Evolutionary conservation across 2,329 filamentous ascomycete genomes (phyloP), one percentile per base, ranked within the genome.

Genomic region (Chaetomium strumarium): DNA sequence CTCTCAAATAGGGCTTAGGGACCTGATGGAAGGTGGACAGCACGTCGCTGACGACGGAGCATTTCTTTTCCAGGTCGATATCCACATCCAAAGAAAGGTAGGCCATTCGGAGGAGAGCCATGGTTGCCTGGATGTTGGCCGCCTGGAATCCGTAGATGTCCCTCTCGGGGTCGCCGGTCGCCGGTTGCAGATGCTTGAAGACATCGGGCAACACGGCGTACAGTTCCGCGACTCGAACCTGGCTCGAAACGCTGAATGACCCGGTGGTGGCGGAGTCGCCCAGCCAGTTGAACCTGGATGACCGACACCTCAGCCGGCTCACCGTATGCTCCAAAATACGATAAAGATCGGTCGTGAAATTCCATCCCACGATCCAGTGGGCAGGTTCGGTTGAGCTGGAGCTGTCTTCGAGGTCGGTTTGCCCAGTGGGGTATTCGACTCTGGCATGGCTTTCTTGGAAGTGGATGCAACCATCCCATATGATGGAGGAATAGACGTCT

Each of bases 141-240:
- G 13, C 20, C 44, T 50, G 48, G 40, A 50, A 50, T 33, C 48
- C 48, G 48, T 50, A 50, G 40, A 50, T 50, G 40, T 50, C 48
- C n/a, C 11, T 44, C 39, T 39, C 40, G 12, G 48, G 48, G 29
- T 50, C 34, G 5, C 48, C 48, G 2, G 48, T 50, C 10, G 48
- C 40, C n/a, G 48, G 48, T 33, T 50, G 48, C 20, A 44, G 48
- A 24, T 50, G 40, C 34, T 44, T 50, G 31, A 50, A 50, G n/a
- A 39, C 40, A 7, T 33, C 33, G 12, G 48, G 40, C 7, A 50
- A 34, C 33, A 40, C 24, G 10, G 48, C 38, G 48, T 50, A 50
- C 20, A 50, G 48, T 17, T 50, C 30, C 19, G 40, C 39, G 13
- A 50, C 48, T 10, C 48, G 48, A 13, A 44, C 19, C 34, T 50